Evolutionary conservation across 228 moss, liverwort and hornwort species (phyloP).

Genomic region (Sphagnum magellanicum): DNA sequence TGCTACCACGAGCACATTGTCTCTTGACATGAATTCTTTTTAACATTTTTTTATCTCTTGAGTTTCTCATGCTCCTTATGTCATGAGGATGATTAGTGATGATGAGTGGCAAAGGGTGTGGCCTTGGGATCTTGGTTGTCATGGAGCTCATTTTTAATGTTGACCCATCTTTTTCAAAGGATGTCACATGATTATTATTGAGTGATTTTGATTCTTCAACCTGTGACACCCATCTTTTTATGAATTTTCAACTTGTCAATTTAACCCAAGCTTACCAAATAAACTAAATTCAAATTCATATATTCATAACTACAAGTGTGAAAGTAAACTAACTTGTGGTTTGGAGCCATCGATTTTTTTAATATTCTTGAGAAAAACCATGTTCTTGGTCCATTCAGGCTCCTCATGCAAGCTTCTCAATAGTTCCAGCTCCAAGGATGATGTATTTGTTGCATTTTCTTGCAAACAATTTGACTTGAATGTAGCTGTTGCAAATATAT

Average conservation of each 20-base stretch:
- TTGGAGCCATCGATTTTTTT: constrained; percentile 22
- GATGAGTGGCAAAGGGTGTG: constrained; percentile 7
- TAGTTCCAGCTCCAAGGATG: constrained; percentile 11
- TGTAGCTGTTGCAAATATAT: constrained; percentile 18
- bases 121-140: constrained; percentile 15
- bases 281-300: neutral
- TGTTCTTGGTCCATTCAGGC: constrained; percentile 90
- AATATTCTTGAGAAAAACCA: constrained; percentile 73
- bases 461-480: constrained; percentile 19
- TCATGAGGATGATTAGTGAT: constrained; percentile 6
- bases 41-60: constrained; percentile 11
- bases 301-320: neutral
- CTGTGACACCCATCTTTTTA: neutral
- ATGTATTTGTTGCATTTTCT: constrained; percentile 9
- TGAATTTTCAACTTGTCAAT: neutral
- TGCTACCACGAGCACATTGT: constrained; percentile 30
- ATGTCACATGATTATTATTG: constrained; percentile 20
- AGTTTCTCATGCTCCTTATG: constrained; percentile 8
- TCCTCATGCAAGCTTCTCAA: constrained; percentile 43
- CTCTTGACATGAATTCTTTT: constrained; percentile 34
- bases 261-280: neutral
- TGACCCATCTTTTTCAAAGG: constrained; percentile 14
- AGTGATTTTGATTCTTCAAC: constrained; percentile 23
- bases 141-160: constrained; percentile 10
- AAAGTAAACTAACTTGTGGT: neutral